phyloP scores from a whole-genome alignment of 2,329 filamentous ascomycete species.

The Monilinia fructigena region DNA sequence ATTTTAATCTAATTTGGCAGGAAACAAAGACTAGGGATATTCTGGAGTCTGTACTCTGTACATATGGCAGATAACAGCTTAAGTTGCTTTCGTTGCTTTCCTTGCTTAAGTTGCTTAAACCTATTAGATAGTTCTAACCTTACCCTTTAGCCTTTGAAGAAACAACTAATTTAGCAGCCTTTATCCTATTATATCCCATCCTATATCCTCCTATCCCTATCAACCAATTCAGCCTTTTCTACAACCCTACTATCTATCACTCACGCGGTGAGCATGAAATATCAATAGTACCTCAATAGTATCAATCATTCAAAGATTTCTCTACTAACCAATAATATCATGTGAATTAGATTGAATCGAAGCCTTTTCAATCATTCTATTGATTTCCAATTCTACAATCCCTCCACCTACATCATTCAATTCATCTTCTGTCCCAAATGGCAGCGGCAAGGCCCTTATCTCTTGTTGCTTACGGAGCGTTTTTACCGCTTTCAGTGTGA shows the following conservation, averaged over 20 bases:
- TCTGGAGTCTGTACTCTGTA: background rate
- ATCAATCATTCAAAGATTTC: slow-evolving; percentile 4
- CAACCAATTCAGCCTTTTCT: slow-evolving; percentile 4
- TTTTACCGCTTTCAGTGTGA: slow-evolving; percentile 16
- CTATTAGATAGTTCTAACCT: background rate
- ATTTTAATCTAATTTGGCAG: background rate
- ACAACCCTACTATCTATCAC: slow-evolving; percentile 1
- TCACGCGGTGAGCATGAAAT: background rate
- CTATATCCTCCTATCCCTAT: background rate
- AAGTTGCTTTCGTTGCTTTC: no score
- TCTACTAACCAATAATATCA: background rate
- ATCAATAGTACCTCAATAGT: background rate
- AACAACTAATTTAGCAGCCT: background rate
- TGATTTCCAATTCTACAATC: background rate
- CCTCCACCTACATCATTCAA: background rate
- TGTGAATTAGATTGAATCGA: slow-evolving; percentile 12
- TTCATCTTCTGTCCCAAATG: background rate
- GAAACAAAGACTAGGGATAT: background rate
- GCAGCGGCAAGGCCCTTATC: slow-evolving; percentile 9
- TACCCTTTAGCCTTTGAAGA: background rate
- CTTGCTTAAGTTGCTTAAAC: no score
- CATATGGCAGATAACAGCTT: no score
- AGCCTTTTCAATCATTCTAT: slow-evolving; percentile 1
- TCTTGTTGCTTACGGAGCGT: background rate
- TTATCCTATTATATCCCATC: no score